Base-by-base conservation (phyloP, 768 basidiomycete species). In the Nidularia pulvinata region DNA sequence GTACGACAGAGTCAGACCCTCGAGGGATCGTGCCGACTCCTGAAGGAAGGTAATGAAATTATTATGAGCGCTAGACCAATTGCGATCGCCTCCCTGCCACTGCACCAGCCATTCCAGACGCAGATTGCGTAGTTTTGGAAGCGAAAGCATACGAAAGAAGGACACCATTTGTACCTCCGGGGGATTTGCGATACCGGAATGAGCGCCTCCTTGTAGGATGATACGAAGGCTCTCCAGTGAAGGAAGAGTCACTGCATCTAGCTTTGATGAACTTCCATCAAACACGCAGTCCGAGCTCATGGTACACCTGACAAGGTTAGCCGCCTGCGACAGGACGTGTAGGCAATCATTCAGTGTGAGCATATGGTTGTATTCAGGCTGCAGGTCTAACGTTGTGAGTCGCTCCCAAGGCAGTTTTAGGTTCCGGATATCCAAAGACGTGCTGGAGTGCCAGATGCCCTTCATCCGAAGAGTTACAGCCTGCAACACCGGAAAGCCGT, bases 341-440 rank as follows among this genome's bases (percentile, higher is more conserved):
- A 70, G 55, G 52, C 68, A 74, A 43, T 72, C 65, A 55, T 74
- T 68, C 25, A 79, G 65, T 47, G 67, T 68, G 36, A 71, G 65
- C 33, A 73, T 52, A 30, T 66, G 56, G n/a, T 62, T 57, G 35
- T 62, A 59, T 51, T 72, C 72, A 6, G 71, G 53, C 54, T 69
- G 69, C 14, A 79, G 66, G 59, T 75, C 64, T 7, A 80, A 48
- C 16, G 49, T 51, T 0, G 73, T 69, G 10, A 79, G 61, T 52
- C 74, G 76, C n/a, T 53, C 52, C 75, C 77, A 80, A 35, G 73
- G 69, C 33, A 78, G 60, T 13, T 64, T 61, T 11, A 68, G 46
- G 11, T 56, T 39, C 7, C 58, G 59, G 25, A 73, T 46, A 37
- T 69, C 57, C 39, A 73, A 51, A 30, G 62, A 52, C 9, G 61